Base-by-base conservation (phyloP, 768 basidiomycete genomes). In the Holtermanniella nyarrowii region DNA sequence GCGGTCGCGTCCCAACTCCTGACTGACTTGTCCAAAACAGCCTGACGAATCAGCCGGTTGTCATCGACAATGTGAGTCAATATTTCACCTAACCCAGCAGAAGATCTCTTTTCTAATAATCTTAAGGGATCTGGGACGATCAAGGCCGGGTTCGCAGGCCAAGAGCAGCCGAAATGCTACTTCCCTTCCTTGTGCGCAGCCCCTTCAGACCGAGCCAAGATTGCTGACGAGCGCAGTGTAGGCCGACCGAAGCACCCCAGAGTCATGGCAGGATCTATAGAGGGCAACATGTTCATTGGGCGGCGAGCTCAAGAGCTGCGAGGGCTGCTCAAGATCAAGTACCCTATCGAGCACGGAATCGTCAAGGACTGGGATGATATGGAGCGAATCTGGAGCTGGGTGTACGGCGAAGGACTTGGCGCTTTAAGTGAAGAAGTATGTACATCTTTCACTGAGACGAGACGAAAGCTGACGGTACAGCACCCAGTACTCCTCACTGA, bases 331-430 rank as follows among this genome's bases (percentile, higher is more conserved):
- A 93, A 93, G 78, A 91, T 97, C 63, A 93, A 91, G 73, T 99
- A 97, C 69, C 95, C 95, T 23, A 96, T 99, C 84, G 88, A 93
- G 70, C 95, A 97, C 71, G 95, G 95, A 12, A 90, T 99, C 54
- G 95, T 99, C 25, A 93, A 87, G 31, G 88, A 99, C 75, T 99
- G 95, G 93, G 95, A 99, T 69, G 95, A 99, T 68, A 99, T 99
- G 95, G 95, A 99, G 72, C 82, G 87, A 54, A 96, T 99, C 78
- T 99, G 95, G 95, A 85, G 79, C 59, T 91, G 88, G 84, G 86
- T 97, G 44, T 99, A 96, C 69, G 83, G 86, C 20, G 90, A 97
- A 69, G 93, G 95, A 68, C 76, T 97, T 42, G 86, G 88, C 20
- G 95, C 91, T 3, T 75, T 96, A 61, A 91, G 88, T 67, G 95